phyloP scores from a whole-genome alignment of 352 stramenopile species.

The Sclerospora graminicola region DNA sequence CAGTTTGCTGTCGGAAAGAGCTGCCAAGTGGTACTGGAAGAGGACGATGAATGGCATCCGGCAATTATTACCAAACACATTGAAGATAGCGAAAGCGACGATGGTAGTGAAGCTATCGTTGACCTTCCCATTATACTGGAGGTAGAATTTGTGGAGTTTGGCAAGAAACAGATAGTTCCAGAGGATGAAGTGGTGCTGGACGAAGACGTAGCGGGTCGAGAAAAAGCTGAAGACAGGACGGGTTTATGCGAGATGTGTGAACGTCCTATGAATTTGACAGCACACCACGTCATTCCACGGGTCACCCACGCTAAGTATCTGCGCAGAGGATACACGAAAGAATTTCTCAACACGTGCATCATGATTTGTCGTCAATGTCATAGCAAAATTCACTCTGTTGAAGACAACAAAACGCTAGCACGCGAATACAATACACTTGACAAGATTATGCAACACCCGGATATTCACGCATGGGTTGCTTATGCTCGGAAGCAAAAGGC shows the following conservation, averaged over 20 bases:
- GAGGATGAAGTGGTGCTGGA: slow-evolving; percentile 59
- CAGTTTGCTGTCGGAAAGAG: slow-evolving; percentile 51
- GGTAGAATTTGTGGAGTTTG: slow-evolving; percentile 73
- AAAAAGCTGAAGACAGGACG: slow-evolving; percentile 45
- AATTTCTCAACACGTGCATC: slow-evolving; percentile 79
- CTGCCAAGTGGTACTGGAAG: slow-evolving; percentile 53
- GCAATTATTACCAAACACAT: slow-evolving; percentile 44
- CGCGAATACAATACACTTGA: slow-evolving; percentile 88
- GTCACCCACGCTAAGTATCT: slow-evolving; percentile 69
- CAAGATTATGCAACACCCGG: slow-evolving; percentile 82
- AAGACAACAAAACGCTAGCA: slow-evolving; percentile 87
- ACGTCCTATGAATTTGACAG: slow-evolving; percentile 85
- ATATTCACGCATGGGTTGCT: slow-evolving; percentile 81
- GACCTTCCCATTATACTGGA: slow-evolving; percentile 27
- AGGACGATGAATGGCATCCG: slow-evolving; percentile 68
- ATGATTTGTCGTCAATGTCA: slow-evolving; percentile 90
- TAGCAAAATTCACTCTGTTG: slow-evolving; percentile 82
- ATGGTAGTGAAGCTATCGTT: slow-evolving; percentile 1
- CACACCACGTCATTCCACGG: slow-evolving; percentile 89
- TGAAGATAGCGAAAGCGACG: slow-evolving; percentile 4
- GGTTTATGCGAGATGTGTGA: slow-evolving; percentile 86
- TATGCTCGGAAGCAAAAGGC: slow-evolving; percentile 88
- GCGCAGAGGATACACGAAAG: slow-evolving; percentile 64
- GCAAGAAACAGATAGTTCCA: slow-evolving; percentile 48
- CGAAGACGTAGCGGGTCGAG: slow-evolving; percentile 49